Evolutionary conservation across 495 filamentous ascomycete genomes (phyloP).

Genomic region (Tuber aestivum): DNA sequence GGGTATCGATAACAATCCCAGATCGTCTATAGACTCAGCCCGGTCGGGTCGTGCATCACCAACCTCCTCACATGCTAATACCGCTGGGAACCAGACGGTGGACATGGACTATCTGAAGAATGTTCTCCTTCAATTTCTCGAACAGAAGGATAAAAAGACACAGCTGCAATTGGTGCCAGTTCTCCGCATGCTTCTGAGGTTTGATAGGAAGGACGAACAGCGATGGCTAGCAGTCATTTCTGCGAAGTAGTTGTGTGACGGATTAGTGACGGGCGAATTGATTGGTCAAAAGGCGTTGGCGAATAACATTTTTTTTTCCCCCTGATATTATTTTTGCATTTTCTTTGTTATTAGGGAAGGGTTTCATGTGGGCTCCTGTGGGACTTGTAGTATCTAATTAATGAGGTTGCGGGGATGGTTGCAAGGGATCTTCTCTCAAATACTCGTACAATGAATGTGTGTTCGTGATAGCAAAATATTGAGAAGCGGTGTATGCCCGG

Average conservation of each 20-base stretch:
- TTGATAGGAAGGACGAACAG: slow-evolving; percentile 85
- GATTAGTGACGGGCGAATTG: slow-evolving; percentile 10
- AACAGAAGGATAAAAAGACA: slow-evolving; percentile 86
- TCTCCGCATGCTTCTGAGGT: slow-evolving; percentile 80
- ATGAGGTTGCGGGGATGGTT: not conserved
- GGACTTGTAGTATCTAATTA: not conserved
- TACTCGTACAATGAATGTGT: not conserved
- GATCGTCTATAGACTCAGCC: slow-evolving; percentile 58
- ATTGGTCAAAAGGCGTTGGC: slow-evolving; percentile 7
- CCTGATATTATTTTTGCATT: slow-evolving; percentile 26
- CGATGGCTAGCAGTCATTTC: slow-evolving; percentile 80
- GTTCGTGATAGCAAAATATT: not conserved
- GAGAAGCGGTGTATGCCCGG: not conserved
- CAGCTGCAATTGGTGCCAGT: slow-evolving; percentile 89
- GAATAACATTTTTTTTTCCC: slow-evolving; percentile 1
- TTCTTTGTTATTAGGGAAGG: not conserved
- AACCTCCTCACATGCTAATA: slow-evolving; percentile 44
- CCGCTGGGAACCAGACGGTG: slow-evolving; percentile 47
- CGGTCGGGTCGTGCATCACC: slow-evolving; percentile 45
- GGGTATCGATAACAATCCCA: slow-evolving; percentile 34
- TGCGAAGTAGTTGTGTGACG: slow-evolving; percentile 40
- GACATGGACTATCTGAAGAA: slow-evolving; percentile 90
- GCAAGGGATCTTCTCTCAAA: fast-evolving
- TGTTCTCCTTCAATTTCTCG: slow-evolving; percentile 86
- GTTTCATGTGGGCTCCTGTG: not conserved